phyloP scores from a whole-genome alignment of 257 asterid species.

The Thymus quinquecostatus region DNA sequence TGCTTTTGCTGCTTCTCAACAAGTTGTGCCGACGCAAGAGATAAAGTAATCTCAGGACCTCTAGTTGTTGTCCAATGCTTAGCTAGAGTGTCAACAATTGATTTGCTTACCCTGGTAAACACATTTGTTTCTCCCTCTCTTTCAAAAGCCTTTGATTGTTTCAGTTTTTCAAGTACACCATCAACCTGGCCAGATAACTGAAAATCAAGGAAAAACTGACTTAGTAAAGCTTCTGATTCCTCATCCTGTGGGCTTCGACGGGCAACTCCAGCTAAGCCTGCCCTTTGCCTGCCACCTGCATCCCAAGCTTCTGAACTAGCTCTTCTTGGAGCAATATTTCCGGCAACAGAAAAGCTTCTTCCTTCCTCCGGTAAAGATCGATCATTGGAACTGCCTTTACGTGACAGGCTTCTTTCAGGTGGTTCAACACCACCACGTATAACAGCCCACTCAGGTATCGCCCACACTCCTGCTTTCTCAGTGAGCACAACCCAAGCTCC shows the following conservation, averaged over 20 bases:
- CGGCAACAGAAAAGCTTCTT: slow-evolving; percentile 56
- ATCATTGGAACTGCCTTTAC: slow-evolving; percentile 89
- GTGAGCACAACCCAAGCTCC: slow-evolving; percentile 97
- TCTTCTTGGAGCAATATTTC: slow-evolving; percentile 75
- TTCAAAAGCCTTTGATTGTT: slow-evolving; percentile 78
- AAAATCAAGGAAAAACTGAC: slow-evolving; percentile 83
- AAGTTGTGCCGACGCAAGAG: slow-evolving; percentile 81
- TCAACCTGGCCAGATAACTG: slow-evolving; percentile 80
- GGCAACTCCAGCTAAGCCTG: slow-evolving; percentile 59
- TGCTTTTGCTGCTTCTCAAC: slow-evolving; percentile 89
- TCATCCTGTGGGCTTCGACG: slow-evolving; percentile 81
- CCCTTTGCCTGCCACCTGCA: slow-evolving; percentile 71
- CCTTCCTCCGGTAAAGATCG: slow-evolving; percentile 67
- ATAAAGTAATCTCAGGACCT: slow-evolving; percentile 83
- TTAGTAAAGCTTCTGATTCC: slow-evolving; percentile 87
- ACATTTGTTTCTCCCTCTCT: slow-evolving; percentile 89
- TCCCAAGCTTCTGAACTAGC: slow-evolving; percentile 86
- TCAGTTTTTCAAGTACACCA: slow-evolving; percentile 68
- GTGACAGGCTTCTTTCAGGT: slow-evolving; percentile 92
- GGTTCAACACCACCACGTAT: slow-evolving; percentile 93
- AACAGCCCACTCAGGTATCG: slow-evolving; percentile 94
- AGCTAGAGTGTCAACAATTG: slow-evolving; percentile 91
- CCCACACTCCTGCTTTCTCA: slow-evolving; percentile 97
- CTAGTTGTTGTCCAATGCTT: slow-evolving; percentile 97
- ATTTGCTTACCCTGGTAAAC: slow-evolving; percentile 83